Conservation (phyloP, 345 rosid genomes). For the Eucalyptus tenuipes region DNA sequence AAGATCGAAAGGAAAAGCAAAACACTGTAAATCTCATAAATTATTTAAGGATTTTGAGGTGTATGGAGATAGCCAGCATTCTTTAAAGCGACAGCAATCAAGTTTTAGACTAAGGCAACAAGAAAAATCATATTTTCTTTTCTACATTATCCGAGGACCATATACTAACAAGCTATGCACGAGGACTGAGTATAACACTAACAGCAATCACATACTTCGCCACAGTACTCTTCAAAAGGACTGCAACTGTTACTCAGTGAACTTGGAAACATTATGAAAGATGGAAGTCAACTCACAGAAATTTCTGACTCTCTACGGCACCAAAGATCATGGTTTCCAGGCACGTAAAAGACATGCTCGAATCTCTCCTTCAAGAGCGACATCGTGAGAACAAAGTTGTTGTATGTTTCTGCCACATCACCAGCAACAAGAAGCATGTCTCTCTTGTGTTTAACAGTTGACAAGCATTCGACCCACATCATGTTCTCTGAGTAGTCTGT, state of each 20-base stretch:
- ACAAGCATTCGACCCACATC: conserved; percentile 41
- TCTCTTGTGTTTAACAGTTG: conserved; percentile 10
- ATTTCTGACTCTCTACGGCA: conserved; percentile 26
- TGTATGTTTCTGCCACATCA: conserved; percentile 48
- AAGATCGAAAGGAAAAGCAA: not conserved
- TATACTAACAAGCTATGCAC: not conserved
- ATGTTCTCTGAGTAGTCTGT: conserved; percentile 53
- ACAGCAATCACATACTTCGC: not conserved
- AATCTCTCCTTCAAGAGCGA: conserved; percentile 47
- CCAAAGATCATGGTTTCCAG: conserved; percentile 67
- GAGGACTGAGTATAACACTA: not conserved
- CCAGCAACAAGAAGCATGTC: conserved; percentile 54
- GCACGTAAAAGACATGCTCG: conserved; percentile 35
- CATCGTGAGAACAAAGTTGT: conserved; percentile 37
- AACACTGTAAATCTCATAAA: not conserved
- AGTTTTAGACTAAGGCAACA: not conserved
- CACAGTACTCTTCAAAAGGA: not conserved
- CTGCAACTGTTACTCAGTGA: not conserved
- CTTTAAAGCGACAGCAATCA: not conserved
- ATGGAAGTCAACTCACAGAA: conserved; percentile 14
- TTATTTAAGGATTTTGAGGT: not conserved
- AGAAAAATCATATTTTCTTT: not conserved
- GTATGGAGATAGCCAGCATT: not conserved
- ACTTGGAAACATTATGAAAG: not conserved
- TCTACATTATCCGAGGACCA: not conserved